A percentile compares a stretch with the other conserved stretches of the same genome.
Conservation (phyloP, 192 early-diverging fungal species). For the Obelidium mucronatum region DNA sequence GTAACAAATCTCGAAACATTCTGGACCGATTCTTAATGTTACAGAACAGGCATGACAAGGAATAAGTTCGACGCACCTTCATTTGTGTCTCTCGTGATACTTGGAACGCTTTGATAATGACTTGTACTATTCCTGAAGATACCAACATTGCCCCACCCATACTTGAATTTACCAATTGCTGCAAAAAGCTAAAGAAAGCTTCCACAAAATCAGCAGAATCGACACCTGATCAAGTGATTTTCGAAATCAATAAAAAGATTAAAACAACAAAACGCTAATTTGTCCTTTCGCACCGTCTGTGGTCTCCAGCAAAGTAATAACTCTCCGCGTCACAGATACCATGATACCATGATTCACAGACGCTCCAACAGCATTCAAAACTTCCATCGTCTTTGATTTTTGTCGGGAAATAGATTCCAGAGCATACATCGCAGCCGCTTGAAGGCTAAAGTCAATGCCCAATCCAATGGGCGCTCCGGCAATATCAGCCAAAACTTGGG, state of each 20-base stretch:
- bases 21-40: conserved; percentile 39
- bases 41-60: too few species aligned
- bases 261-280: too few species aligned
- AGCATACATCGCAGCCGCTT: conserved; percentile 81
- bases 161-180: conserved; percentile 79
- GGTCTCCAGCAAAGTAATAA: conserved; percentile 66
- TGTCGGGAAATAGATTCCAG: conserved; percentile 86
- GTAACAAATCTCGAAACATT: conserved; percentile 68
- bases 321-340: conserved; percentile 80
- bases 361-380: conserved; percentile 86
- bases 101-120: conserved; percentile 74
- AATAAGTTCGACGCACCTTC: too few species aligned
- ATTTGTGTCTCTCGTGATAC: conserved; percentile 64
- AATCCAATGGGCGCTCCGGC: conserved; percentile 56
- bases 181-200: conserved; percentile 79
- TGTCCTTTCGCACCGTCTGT: too few species aligned
- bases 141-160: conserved; percentile 89
- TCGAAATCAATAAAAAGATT: too few species aligned
- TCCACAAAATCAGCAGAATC: conserved; percentile 74
- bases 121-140: conserved; percentile 87
- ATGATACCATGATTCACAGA: conserved; percentile 93
- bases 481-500: conserved; percentile 77
- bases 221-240: conserved; percentile 13
- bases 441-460: conserved; percentile 52
- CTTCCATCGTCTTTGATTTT: conserved; percentile 76